These are phyloP conservation scores for Lathyrus sativus DNA, from an alignment of 306 rosid genomes.

Conservation along the genomic window DNA sequence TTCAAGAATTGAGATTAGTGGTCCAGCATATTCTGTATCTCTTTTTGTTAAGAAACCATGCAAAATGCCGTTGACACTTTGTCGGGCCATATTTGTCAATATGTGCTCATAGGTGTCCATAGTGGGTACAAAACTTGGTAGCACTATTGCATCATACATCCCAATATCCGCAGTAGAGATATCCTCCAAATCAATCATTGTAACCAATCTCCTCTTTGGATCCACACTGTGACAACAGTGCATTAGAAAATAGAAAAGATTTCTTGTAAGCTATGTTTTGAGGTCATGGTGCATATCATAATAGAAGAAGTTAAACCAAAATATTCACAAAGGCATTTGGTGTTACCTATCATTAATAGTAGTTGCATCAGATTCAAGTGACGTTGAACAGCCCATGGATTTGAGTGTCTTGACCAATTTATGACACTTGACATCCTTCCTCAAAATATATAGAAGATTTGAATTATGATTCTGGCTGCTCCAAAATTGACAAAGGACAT, in stretches of 20 bases:
- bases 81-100: slow-evolving; percentile 65
- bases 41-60: slow-evolving; percentile 54
- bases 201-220: slow-evolving; percentile 38
- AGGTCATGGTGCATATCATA: slow-evolving; percentile 10
- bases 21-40: slow-evolving; percentile 49
- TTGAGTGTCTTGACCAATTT: slow-evolving; percentile 51
- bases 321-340: slow-evolving; percentile 17
- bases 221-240: slow-evolving; percentile 45
- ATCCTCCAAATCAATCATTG: slow-evolving; percentile 47
- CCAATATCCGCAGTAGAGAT: slow-evolving; percentile 48
- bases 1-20: slow-evolving; percentile 56
- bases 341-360: slow-evolving; percentile 54
- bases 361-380: slow-evolving; percentile 36
- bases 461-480: slow-evolving; percentile 38
- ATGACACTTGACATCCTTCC: slow-evolving; percentile 47
- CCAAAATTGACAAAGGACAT: slow-evolving; percentile 44
- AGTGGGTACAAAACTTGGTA: slow-evolving; percentile 52
- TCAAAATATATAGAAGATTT: slow-evolving; percentile 52
- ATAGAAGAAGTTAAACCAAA: neutral
- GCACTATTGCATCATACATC: slow-evolving; percentile 50
- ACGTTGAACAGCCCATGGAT: slow-evolving; percentile 49
- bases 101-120: slow-evolving; percentile 48
- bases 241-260: slow-evolving; percentile 15
- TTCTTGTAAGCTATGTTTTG: slow-evolving; percentile 19
- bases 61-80: slow-evolving; percentile 58